Evolutionary conservation across 2,329 filamentous ascomycete genomes (phyloP).

Genomic region (Aureobasidium leucospermi): DNA sequence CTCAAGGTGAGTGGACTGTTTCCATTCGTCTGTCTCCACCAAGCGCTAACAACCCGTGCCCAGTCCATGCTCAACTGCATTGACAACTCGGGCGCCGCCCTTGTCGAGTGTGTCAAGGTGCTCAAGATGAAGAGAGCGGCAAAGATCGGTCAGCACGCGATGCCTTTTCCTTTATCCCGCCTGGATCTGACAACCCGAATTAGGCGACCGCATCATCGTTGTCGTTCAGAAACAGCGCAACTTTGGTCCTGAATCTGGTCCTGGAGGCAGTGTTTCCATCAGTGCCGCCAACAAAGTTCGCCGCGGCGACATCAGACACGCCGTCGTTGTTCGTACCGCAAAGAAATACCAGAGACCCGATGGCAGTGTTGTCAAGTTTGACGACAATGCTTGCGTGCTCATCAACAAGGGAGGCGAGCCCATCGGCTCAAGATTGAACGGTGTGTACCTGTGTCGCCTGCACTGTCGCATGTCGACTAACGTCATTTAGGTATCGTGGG

Average conservation of each 20-base stretch:
- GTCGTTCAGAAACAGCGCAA: conserved; percentile 94
- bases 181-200: not conserved
- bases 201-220: conserved; percentile 93
- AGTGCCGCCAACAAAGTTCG: conserved; percentile 85
- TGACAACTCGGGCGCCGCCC: conserved; percentile 96
- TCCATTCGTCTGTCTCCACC: not conserved
- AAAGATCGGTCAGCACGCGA: conserved; percentile 63
- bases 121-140: conserved; percentile 84
- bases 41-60: not conserved
- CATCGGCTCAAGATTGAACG: conserved; percentile 85
- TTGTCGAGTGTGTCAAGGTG: conserved; percentile 93
- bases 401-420: conserved; percentile 97
- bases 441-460: conserved; percentile 32
- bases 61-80: conserved; percentile 98
- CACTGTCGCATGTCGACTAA: not conserved
- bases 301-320: conserved; percentile 91
- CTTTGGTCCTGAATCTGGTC: conserved; percentile 63
- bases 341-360: conserved; percentile 84
- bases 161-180: not conserved
- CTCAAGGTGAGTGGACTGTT: conserved; percentile 29
- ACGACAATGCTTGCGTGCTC: conserved; percentile 95
- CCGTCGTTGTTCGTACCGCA: conserved; percentile 83
- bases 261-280: conserved; percentile 63
- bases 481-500: conserved; percentile 64
- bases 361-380: conserved; percentile 85